These are phyloP conservation scores for Fusarium pilosicola DNA, from an alignment of 2,329 filamentous ascomycete species.

Conservation along the genomic window DNA sequence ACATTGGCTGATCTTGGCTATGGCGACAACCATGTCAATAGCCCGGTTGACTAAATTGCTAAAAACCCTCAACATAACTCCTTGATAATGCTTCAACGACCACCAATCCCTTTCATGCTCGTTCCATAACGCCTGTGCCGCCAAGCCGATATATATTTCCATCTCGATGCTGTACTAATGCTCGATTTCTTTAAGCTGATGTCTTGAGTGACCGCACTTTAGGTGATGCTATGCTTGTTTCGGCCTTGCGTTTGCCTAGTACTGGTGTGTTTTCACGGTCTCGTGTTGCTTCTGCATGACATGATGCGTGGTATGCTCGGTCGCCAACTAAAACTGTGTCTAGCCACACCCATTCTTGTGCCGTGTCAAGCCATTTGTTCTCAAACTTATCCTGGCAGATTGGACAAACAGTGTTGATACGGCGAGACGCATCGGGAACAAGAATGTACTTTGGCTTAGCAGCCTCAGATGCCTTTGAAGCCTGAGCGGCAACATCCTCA, in stretches of 20 bases:
- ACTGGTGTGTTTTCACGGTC: slow-evolving; percentile 66
- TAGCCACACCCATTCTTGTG: slow-evolving; percentile 97
- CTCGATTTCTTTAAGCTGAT: slow-evolving; percentile 39
- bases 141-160: slow-evolving; percentile 6
- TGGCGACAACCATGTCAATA: background rate
- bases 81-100: slow-evolving; percentile 29
- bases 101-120: slow-evolving; percentile 19
- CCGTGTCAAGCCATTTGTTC: slow-evolving; percentile 89
- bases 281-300: slow-evolving; percentile 82
- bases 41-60: slow-evolving; percentile 5
- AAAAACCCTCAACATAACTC: slow-evolving; percentile 24
- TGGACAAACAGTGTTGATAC: slow-evolving; percentile 82
- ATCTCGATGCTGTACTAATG: background rate
- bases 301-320: slow-evolving; percentile 89
- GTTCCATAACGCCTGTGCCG: slow-evolving; percentile 33
- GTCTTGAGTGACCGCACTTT: slow-evolving; percentile 52
- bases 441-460: slow-evolving; percentile 77
- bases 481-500: slow-evolving; percentile 48
- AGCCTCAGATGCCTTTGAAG: slow-evolving; percentile 51
- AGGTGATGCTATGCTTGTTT: slow-evolving; percentile 60
- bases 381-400: slow-evolving; percentile 97
- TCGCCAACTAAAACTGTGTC: slow-evolving; percentile 83
- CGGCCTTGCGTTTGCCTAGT: slow-evolving; percentile 79
- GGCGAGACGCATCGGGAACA: slow-evolving; percentile 80
- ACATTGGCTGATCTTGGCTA: background rate